Conservation (phyloP, 2,329 filamentous ascomycete species). For the Cladophialophora chaetospira region DNA sequence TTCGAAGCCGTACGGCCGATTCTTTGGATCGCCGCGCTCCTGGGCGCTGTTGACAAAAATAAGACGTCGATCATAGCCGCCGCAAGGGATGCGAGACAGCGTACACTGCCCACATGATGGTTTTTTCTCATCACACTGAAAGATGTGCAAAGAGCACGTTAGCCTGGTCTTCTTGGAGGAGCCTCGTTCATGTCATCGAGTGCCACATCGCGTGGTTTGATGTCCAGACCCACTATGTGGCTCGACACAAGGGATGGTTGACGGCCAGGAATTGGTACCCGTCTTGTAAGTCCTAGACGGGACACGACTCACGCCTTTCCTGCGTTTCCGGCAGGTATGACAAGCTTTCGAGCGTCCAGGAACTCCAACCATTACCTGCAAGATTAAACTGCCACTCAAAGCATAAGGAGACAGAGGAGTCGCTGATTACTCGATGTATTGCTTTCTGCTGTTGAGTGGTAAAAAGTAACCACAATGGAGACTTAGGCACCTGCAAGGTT, state of each 20-base stretch:
- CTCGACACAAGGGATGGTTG: not conserved
- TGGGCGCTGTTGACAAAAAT: slow-evolving; percentile 11
- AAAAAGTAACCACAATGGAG: too few relatives aligned
- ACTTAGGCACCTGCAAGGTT: too few relatives aligned
- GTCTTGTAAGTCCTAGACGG: not conserved
- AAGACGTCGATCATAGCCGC: slow-evolving; percentile 4
- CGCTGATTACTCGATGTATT: not conserved
- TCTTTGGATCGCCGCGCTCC: not conserved
- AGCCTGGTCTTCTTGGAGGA: not conserved
- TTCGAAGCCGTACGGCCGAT: not conserved
- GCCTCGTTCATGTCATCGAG: not conserved
- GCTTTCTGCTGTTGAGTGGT: too few relatives aligned
- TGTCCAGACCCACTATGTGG: not conserved
- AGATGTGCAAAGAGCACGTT: not conserved
- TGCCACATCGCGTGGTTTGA: not conserved
- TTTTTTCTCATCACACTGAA: slow-evolving; percentile 12
- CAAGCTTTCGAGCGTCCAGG: slow-evolving; percentile 14
- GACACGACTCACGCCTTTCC: slow-evolving; percentile 9
- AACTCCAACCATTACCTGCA: slow-evolving; percentile 15
- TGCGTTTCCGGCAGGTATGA: slow-evolving; percentile 9
- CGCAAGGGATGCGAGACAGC: slow-evolving; percentile 6
- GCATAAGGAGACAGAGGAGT: not conserved
- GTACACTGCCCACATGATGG: slow-evolving; percentile 8
- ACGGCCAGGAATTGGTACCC: not conserved
- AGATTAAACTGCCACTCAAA: too few relatives aligned